Evolutionary conservation across 306 rosid genomes (phyloP), one percentile per base, ranked within the genome.

Genomic region (Begonia fuchsioides): DNA sequence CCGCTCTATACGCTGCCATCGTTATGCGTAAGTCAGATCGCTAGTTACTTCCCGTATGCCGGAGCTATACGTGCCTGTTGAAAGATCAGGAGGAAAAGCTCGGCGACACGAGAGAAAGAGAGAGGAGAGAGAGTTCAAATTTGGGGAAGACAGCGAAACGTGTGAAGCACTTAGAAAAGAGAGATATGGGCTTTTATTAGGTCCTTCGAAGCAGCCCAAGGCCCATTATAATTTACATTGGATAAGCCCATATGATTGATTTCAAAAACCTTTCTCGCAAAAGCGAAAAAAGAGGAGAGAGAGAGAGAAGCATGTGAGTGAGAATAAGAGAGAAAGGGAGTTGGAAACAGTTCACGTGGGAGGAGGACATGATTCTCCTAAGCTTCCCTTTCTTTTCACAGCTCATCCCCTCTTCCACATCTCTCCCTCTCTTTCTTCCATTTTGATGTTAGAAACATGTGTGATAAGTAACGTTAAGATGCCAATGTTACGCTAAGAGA

Each of bases 301-400:
- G 12, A 11, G 39, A 19, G 56, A 67, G 51, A 49, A 1, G 32
- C 32, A 20, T 20, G 63, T 57, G 62, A 47, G 50, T 35, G 60
- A 38, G 60, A 68, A 38, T 43, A 49, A 47, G 64, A 52, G 67
- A 38, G 60, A 68, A 38, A 41, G 53, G 50, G 63, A 12, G 66
- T 44, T 12, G 19, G 38, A 52, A 68, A 57, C 72, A 75, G 56
- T 60, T 83, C 96, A 88, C 96, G 83, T 88, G 96, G 96, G 93
- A 74, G 8, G 39, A 68, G 62, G 73, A 68, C 60, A 81, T 76
- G 68, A 79, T 82, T 86, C 93, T 61, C 12, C 57, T 63, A 32
- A 51, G 1, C 51, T 71, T 58, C 75, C 69, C 51, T n/a, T 32
- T 15, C 16, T 47, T 49, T 66, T 74, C 85, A 81, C 96, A 86